These are phyloP conservation scores for Skeletonema tropicum DNA, from an alignment of 108 stramenopile genomes.

Conservation along the genomic window DNA sequence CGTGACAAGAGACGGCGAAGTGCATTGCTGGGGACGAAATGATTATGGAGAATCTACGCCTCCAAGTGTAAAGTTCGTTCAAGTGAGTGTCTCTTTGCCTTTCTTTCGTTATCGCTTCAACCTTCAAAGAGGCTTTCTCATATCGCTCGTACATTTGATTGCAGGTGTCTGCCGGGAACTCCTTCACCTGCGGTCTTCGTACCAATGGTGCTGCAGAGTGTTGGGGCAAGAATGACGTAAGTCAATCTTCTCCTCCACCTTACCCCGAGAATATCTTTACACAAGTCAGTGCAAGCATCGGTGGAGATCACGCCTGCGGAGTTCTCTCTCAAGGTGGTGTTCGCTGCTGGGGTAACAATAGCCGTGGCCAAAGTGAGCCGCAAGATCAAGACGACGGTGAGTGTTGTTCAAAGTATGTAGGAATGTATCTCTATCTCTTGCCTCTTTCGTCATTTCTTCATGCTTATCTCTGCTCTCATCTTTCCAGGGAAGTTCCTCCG, in stretches of 20 bases:
- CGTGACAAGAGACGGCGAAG: conserved; percentile 14
- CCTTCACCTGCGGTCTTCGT: conserved; percentile 36
- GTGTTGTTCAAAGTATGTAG: conserved; percentile 8
- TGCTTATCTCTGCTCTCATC: neutral
- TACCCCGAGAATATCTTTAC: conserved; percentile 21
- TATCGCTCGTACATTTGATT: neutral
- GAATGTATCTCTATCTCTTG: neutral
- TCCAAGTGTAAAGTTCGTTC: conserved; percentile 26
- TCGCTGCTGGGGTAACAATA: conserved; percentile 47
- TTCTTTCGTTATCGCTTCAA: neutral
- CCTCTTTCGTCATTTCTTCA: neutral
- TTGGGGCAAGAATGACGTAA: conserved; percentile 42
- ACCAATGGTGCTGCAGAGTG: conserved; percentile 25
- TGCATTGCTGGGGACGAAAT: conserved; percentile 43
- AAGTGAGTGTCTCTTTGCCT: conserved; percentile 13
- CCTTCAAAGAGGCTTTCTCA: neutral
- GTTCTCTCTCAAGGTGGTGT: conserved; percentile 15
- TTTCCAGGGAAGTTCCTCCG: conserved; percentile 34
- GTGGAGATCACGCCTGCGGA: conserved; percentile 39
- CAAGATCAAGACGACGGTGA: conserved; percentile 41
- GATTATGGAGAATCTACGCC: conserved; percentile 35
- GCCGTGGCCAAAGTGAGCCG: conserved; percentile 30
- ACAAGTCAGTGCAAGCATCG: conserved; percentile 33
- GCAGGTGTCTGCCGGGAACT: conserved; percentile 40
- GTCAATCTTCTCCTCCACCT: conserved; percentile 31